Conservation (phyloP, 495 filamentous ascomycete species). For the Penicillium crystallinum region DNA sequence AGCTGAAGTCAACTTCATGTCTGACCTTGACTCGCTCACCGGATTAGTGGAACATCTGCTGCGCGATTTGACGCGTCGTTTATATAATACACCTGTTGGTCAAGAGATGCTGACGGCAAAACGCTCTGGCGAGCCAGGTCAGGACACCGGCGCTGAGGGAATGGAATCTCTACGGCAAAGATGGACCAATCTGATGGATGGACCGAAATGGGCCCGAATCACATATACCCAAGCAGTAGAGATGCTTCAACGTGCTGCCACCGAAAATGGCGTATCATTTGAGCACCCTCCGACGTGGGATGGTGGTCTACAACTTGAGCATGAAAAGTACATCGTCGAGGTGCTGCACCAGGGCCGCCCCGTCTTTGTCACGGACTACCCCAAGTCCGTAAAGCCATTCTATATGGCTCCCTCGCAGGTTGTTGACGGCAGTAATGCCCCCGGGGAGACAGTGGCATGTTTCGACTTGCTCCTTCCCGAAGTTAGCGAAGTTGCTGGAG, state of each 20-base stretch:
- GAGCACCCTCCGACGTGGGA: conserved; percentile 62
- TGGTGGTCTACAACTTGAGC: conserved; percentile 79
- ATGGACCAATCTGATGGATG: conserved; percentile 61
- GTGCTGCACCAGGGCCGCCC: conserved; percentile 63
- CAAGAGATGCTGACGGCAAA: conserved; percentile 56
- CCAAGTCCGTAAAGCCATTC: conserved; percentile 81
- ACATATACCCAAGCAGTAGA: conserved; percentile 78
- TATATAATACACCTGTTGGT: conserved; percentile 53
- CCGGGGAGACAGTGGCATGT: conserved; percentile 69
- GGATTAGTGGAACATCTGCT: conserved; percentile 74
- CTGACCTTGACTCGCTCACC: conserved; percentile 65
- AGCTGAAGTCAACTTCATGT: conserved; percentile 75
- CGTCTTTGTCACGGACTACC: conserved; percentile 93
- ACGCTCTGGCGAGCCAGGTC: conserved; percentile 31
- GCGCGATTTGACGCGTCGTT: conserved; percentile 49
- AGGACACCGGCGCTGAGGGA: conserved; percentile 29
- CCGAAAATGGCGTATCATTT: conserved; percentile 50
- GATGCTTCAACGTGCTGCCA: conserved; percentile 55
- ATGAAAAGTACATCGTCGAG: conserved; percentile 83
- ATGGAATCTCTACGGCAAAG: conserved; percentile 51
- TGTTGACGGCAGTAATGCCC: conserved; percentile 7
- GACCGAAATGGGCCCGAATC: conserved; percentile 68
- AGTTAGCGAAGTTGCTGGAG: conserved; percentile 83
- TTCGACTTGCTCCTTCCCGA: conserved; percentile 94
- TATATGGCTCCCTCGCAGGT: conserved; percentile 72